Percentiles rank a stretch among this genome's conserved stretches.
phyloP scores from a whole-genome alignment of 2,329 filamentous ascomycete genomes.

The Microthyrium microscopicum region DNA sequence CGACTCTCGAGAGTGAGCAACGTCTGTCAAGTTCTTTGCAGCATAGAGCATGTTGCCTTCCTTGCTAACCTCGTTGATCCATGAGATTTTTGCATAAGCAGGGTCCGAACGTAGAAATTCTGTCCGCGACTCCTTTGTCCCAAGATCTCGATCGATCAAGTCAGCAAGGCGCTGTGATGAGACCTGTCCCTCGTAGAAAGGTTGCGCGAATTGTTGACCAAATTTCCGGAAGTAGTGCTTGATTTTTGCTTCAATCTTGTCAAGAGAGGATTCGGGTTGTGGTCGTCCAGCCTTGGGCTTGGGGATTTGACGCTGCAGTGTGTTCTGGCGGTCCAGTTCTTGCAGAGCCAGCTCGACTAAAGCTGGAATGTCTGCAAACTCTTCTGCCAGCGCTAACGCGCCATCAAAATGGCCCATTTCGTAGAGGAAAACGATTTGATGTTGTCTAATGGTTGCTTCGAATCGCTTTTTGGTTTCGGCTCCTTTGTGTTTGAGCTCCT shows the following conservation, averaged over 20 bases:
- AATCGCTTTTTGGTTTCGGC: too few species aligned
- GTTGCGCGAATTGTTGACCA: conserved; percentile 50
- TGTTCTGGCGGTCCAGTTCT: too few species aligned
- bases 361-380: too few species aligned
- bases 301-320: too few species aligned
- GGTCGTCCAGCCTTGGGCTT: conserved; percentile 25
- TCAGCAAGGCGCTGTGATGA: conserved; percentile 46
- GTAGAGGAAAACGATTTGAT: too few species aligned
- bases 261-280: conserved; percentile 54
- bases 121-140: conserved; percentile 57
- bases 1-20: conserved; percentile 55
- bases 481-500: too few species aligned
- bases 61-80: conserved; percentile 81
- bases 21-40: conserved; percentile 49
- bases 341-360: too few species aligned
- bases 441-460: too few species aligned
- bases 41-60: conserved; percentile 63
- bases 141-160: conserved; percentile 51
- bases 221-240: conserved; percentile 43
- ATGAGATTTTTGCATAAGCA: conserved; percentile 55
- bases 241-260: neutral
- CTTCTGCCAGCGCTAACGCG: too few species aligned
- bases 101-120: conserved; percentile 58
- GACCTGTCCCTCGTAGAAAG: conserved; percentile 67
- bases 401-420: too few species aligned